A percentile compares a stretch with the other conserved stretches of the same genome.
Conservation (phyloP, 148 eudicot species). For the Polygonum aviculare region DNA sequence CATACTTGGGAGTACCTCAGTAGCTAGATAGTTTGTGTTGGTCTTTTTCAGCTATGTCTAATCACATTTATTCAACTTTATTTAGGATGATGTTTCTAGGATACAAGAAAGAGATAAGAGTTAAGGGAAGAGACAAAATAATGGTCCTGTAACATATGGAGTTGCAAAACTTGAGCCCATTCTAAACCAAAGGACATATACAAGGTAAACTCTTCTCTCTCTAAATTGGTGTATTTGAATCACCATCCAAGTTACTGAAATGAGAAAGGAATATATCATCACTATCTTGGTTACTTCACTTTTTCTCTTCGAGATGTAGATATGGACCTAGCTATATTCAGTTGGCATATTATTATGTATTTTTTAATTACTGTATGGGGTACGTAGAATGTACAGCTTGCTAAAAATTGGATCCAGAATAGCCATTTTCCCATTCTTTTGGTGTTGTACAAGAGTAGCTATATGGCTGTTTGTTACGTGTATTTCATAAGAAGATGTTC, state of each 20-base stretch:
- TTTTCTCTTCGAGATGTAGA: not conserved
- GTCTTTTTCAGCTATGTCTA: not conserved
- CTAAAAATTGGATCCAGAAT: too few species aligned
- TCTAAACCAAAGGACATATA: conserved; percentile 73
- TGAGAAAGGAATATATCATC: not conserved
- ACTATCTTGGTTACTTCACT: not conserved
- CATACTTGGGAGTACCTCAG: not conserved
- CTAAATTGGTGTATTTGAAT: not conserved
- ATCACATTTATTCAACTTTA: not conserved
- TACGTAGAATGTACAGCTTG: not conserved
- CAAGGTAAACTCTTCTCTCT: conserved; percentile 38
- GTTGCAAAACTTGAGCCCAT: conserved; percentile 72
- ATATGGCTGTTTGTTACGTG: not conserved
- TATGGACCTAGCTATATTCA: not conserved
- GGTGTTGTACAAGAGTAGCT: not conserved
- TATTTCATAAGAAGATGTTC: not conserved
- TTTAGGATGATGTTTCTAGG: conserved; percentile 32
- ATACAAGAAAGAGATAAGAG: conserved; percentile 16
- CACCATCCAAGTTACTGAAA: not conserved
- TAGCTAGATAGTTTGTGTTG: not conserved
- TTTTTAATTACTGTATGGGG: not conserved
- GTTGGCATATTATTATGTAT: not conserved
- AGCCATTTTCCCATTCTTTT: not conserved
- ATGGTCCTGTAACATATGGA: conserved; percentile 21
- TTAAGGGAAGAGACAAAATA: conserved; percentile 14